Base-by-base conservation (phyloP, 73 alveolate species). In the Breviolum minutum region DNA sequence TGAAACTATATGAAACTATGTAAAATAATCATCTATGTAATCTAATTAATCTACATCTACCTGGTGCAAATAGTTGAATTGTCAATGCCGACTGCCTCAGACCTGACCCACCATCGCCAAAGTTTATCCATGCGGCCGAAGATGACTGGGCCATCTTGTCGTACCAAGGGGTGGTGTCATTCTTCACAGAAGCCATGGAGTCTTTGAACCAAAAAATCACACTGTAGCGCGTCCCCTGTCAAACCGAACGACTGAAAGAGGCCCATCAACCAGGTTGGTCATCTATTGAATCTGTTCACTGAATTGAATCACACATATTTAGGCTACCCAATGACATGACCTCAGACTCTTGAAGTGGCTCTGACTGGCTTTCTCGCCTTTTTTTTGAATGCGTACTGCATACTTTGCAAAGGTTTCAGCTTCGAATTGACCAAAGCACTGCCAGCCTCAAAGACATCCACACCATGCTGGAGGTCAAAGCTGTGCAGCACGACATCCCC, bases 161-260 rank as follows among this genome's bases (percentile, higher is more conserved):
- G 87, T 90, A 90, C 96, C 96, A 90, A 7, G 96, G 96, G 29
- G 96, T 90, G 87, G 74, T 90, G 87, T 87, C 87, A 29, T 60
- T 29, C 63, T 60, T 63, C 79, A 90, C 96, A n/a, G 96, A 73
- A 30, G 62, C 74, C 22, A 14, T 20, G 14, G 96, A 90, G 87
- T 90, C 96, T 63, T 90, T 90, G 96, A 90, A 74, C 96, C 96
- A 90, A 76, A 90, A 90, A 87, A 90, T 90, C 32, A 90, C 74
- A 63, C 96, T 90, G 76, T 71, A 90, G 77, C 96, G 96, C 70
- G 22, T 48, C n/a, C 96, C 96, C 74, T 71, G 87, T 5, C 81
- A 17, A 77, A 77, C 29, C 13, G 40, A 71, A 20, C 63, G 32
- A 32, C 83, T 19, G 32, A 73, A 12, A 73, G 74, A 19, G 63